Percentiles rank a stretch among this genome's conserved stretches.
Conservation (phyloP, 768 basidiomycete species). For the Mycena leptocephala region DNA sequence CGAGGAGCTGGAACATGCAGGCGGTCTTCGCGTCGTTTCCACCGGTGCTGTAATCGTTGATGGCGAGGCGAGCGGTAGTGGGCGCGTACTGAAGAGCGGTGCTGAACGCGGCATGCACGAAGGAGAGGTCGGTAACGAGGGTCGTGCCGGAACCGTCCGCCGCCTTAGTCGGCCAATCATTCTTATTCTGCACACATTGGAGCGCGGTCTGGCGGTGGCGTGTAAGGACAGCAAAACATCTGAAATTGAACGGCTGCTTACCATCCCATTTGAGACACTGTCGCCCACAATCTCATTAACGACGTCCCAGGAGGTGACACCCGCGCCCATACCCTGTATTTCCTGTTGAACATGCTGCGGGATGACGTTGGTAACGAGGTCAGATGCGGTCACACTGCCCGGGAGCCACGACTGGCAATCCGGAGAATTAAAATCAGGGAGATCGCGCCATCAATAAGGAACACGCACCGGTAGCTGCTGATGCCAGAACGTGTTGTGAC, state of each 20-base stretch:
- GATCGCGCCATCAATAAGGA: not conserved
- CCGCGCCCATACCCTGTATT: constrained; percentile 23
- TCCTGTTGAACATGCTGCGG: constrained; percentile 31
- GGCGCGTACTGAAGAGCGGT: constrained; percentile 25
- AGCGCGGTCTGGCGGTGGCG: constrained; percentile 11
- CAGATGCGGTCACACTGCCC: constrained; percentile 12
- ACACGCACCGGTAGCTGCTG: constrained; percentile 15
- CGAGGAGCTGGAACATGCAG: constrained; percentile 17
- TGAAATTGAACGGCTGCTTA: not conserved
- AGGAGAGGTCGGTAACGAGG: constrained; percentile 29
- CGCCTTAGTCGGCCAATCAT: constrained; percentile 29
- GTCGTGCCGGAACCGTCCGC: constrained; percentile 24
- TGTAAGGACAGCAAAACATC: not conserved
- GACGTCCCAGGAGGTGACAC: constrained; percentile 25
- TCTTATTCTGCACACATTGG: constrained; percentile 32
- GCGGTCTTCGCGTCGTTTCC: constrained; percentile 31
- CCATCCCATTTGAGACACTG: constrained; percentile 25
- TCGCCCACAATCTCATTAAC: constrained; percentile 30
- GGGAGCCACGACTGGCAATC: constrained; percentile 27
- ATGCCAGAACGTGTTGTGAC: constrained; percentile 35
- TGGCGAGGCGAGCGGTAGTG: constrained; percentile 22
- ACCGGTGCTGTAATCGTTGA: constrained; percentile 33
- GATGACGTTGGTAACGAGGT: constrained; percentile 21
- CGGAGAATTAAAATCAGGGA: not conserved
- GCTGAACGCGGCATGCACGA: constrained; percentile 25